Base-by-base conservation (phyloP, 305 asterid genomes). In the Ilex paraguariensis region DNA sequence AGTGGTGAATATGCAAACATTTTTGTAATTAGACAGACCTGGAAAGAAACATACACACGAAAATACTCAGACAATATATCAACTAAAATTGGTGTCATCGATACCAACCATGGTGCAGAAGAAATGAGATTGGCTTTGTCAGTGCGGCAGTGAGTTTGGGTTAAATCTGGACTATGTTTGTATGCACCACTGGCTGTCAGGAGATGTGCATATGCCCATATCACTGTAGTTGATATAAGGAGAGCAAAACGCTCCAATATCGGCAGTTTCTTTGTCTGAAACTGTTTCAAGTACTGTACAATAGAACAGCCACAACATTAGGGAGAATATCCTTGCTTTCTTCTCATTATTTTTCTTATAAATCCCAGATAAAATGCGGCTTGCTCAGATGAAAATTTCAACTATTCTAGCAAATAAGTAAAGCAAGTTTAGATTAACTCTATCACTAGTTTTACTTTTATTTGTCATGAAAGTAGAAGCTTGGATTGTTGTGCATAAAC, bases 131-230 rank as follows among this genome's bases (percentile, higher is more conserved):
- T 75, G 7, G 95, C 95, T 78, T 54, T 81, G 70, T 93, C 97
- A 0, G 97, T 93, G 31, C 95, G 81, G 66, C 99, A 93, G 72
- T 90, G 77, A 30, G 60, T 69, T 70, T 93, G 95, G 7, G 97
- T 90, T 56, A 75, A 63, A 50, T 83, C 96, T 0, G 96, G 91
- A 51, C 71, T 90, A 63, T 93, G 96, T 77, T 68, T 90, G 82
- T 93, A 93, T 9, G 97, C 96, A 5, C 99, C 99, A 62, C 99
- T 86, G 45, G 96, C 95, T 7, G 99, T 90, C 14, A 93, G 82
- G 70, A 93, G 95, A 76, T 93, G 95, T 10, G 97, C 96, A 10
- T 90, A 93, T 71, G 99, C 96, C 97, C 99, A 93, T 60, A 93
- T 86, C 56, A 93, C 79, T 0, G 87, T 84, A 36, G 86, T 81